Evolutionary conservation across 1,284 basidiomycete species (phyloP).

Genomic region (Vanrija sp.): DNA sequence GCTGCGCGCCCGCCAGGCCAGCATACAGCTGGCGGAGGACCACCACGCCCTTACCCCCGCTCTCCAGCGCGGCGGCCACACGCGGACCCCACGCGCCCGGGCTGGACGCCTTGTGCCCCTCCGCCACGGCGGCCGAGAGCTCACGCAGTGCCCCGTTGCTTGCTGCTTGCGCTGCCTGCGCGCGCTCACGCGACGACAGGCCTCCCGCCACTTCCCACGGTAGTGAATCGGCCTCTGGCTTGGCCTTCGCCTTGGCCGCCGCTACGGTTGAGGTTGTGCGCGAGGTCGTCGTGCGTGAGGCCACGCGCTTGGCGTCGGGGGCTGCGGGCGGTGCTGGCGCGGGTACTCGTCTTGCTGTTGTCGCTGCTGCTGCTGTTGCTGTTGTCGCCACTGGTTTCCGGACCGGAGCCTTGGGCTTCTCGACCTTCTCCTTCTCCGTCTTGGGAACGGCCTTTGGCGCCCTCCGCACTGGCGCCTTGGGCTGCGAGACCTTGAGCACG

Average conservation of each 20-base stretch:
- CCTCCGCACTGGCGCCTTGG: background rate
- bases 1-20: conserved; percentile 14
- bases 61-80: conserved; percentile 3
- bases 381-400: background rate
- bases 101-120: conserved; percentile 2
- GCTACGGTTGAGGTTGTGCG: background rate
- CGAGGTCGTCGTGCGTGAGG: background rate
- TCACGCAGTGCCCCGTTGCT: conserved; percentile 4
- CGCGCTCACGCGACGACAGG: conserved; percentile 9
- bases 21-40: conserved; percentile 24
- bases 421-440: background rate
- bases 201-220: conserved; percentile 7
- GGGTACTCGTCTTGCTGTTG: background rate
- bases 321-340: background rate
- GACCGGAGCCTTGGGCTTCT: background rate
- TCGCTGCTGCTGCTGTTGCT: background rate
- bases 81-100: background rate
- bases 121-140: conserved; percentile 3
- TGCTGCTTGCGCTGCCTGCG: conserved; percentile 10
- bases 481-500: conserved; percentile 28
- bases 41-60: conserved; percentile 13
- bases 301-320: background rate
- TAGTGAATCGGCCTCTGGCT: background rate
- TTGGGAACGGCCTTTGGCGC: background rate
- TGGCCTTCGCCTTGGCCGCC: background rate